phyloP scores from a whole-genome alignment of 306 rosid genomes.

The Parietaria judaica region DNA sequence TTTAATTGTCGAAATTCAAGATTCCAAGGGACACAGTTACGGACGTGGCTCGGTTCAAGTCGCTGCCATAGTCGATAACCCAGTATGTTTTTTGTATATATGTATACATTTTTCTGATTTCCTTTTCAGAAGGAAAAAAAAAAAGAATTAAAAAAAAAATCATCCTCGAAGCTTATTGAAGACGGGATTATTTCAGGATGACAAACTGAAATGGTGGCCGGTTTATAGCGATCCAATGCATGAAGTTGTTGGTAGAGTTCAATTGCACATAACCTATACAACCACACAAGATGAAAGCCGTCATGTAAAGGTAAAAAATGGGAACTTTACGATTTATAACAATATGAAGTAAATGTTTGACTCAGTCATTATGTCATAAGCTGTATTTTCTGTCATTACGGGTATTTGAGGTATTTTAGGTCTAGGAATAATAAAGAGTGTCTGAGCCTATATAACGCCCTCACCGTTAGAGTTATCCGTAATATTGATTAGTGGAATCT shows the following conservation, averaged over 20 bases:
- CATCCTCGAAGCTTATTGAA: not conserved
- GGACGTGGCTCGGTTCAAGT: slow-evolving; percentile 30
- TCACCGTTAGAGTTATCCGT: no score
- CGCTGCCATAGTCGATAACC: slow-evolving; percentile 25
- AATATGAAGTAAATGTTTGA: no score
- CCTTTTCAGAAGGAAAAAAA: no score
- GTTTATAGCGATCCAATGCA: slow-evolving; percentile 22
- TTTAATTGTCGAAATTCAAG: slow-evolving; percentile 25
- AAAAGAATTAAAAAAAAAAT: not conserved
- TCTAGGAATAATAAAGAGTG: no score
- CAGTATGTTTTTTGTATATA: slow-evolving; percentile 12
- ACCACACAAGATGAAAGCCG: slow-evolving; percentile 9
- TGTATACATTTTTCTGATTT: no score
- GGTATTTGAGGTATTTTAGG: no score
- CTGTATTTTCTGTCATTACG: no score
- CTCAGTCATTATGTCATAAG: no score
- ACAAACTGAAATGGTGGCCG: slow-evolving; percentile 32
- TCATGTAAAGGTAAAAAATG: slow-evolving; percentile 20
- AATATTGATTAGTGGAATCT: no score
- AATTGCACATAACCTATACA: slow-evolving; percentile 24
- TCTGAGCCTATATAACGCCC: no score
- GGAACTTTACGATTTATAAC: no score
- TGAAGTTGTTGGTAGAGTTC: slow-evolving; percentile 29
- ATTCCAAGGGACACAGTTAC: slow-evolving; percentile 20
- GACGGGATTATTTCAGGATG: slow-evolving; percentile 18